Conservation (phyloP, 2,329 filamentous ascomycete genomes). For the Fusarium verticillioides region DNA sequence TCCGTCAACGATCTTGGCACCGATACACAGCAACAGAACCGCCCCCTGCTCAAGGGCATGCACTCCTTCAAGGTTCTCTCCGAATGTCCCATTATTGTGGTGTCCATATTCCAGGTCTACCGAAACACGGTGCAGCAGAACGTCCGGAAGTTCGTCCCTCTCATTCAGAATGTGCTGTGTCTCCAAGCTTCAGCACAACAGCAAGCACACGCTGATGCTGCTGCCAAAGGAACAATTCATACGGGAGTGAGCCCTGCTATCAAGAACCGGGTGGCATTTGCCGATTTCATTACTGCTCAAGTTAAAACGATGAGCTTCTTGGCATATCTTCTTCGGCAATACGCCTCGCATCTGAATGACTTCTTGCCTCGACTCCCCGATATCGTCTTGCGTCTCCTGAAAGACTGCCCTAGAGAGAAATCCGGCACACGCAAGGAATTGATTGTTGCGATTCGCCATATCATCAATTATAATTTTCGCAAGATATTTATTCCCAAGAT, state of each 20-base stretch:
- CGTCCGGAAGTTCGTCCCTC: slow-evolving; percentile 89
- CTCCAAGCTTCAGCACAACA: slow-evolving; percentile 94
- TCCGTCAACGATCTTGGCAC: slow-evolving; percentile 83
- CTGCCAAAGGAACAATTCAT: slow-evolving; percentile 82
- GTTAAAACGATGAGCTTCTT: slow-evolving; percentile 99
- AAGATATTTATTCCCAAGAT: slow-evolving; percentile 96
- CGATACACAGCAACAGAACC: slow-evolving; percentile 82
- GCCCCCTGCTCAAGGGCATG: slow-evolving; percentile 90
- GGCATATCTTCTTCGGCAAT: slow-evolving; percentile 89
- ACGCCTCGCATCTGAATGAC: slow-evolving; percentile 86
- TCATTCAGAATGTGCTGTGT: slow-evolving; percentile 90
- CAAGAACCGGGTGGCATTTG: slow-evolving; percentile 92
- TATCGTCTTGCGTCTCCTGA: slow-evolving; percentile 89
- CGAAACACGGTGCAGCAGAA: slow-evolving; percentile 81
- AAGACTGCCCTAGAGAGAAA: slow-evolving; percentile 95
- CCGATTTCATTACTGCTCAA: slow-evolving; percentile 96
- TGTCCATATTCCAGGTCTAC: slow-evolving; percentile 97
- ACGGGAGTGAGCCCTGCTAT: slow-evolving; percentile 94
- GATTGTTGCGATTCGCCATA: slow-evolving; percentile 94
- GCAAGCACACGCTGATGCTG: slow-evolving; percentile 88
- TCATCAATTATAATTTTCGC: slow-evolving; percentile 98
- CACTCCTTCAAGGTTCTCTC: slow-evolving; percentile 98
- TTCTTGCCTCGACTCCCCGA: slow-evolving; percentile 87
- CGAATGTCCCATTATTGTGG: slow-evolving; percentile 98
- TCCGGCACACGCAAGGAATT: slow-evolving; percentile 94